Evolutionary conservation across 768 basidiomycete genomes (phyloP).

Genomic region (Tylopilus intermedius): DNA sequence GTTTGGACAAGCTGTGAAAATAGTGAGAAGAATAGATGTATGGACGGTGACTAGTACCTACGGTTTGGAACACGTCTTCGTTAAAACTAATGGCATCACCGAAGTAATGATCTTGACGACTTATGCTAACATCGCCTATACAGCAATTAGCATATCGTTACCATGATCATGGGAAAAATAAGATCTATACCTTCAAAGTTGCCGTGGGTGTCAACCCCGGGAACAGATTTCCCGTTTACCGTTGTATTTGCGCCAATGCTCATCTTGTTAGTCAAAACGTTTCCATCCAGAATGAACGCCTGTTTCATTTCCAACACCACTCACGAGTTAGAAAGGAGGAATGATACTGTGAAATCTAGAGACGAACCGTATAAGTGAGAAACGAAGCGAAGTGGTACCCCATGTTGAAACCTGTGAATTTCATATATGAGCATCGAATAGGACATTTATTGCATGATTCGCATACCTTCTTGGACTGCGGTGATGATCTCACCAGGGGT

Average conservation of each 20-base stretch:
- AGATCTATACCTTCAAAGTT: conserved; percentile 17
- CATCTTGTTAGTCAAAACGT: conserved; percentile 24
- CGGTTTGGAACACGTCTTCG: background rate
- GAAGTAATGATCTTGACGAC: background rate
- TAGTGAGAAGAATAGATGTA: too few species aligned
- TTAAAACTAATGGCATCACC: background rate
- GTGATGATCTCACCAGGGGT: conserved; percentile 19
- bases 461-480: conserved; percentile 19
- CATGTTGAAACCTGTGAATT: conserved; percentile 21
- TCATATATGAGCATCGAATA: background rate
- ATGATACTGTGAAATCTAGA: background rate
- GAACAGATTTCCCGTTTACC: background rate
- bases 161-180: background rate
- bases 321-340: background rate
- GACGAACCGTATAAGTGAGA: conserved; percentile 15
- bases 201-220: conserved; percentile 19
- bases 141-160: background rate
- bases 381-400: conserved; percentile 9
- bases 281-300: conserved; percentile 23
- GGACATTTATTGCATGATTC: background rate
- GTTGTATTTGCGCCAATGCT: conserved; percentile 22
- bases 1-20: conserved; percentile 8
- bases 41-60: background rate
- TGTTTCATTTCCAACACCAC: background rate
- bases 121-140: background rate